Evolutionary conservation across 129 eudicot species (phyloP), one percentile per base, ranked within the genome.

Genomic region (Rutidosis leptorrhynchoides): DNA sequence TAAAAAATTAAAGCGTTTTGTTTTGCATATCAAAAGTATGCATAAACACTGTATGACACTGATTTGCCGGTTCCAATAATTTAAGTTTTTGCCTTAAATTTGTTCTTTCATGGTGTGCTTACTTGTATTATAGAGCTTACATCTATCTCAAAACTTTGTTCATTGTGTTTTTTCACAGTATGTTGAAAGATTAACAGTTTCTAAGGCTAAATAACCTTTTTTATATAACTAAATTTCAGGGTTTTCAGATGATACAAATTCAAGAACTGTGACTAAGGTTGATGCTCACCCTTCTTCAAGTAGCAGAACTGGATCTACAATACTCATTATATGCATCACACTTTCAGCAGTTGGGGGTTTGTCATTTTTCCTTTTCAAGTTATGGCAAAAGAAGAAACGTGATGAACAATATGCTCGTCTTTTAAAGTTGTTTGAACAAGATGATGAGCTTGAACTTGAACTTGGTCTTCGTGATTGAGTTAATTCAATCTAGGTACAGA

Each of bases 321-420:
- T 84, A 72, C 57, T 70, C 76, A 72, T 87, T 23, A 56, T 87
- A 77, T 78, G 84, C 66, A n/a, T 87, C 71, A 75, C 43, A 23
- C 53, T 87, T 70, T 82, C 77, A 60, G 82, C 76, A 48, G 78
- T 81, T 71, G 83, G 43, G 19, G 74, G 81, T 26, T 75, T 85
- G 46, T 83, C 84, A 27, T 75, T 77, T 71, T 85, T 85, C 70
- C 95, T 90, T 69, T 90, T 80, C 76, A 90, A 77, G 74, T 69
- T 82, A 72, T 90, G 93, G 90, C 97, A 87, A 75, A 90, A 83
- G 84, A 90, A 87, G 88, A 87, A 83, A 66, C 95, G 88, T 68
- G 95, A 87, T 65, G 96, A 91, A 72, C 97, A 91, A 63, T 83
- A 87, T 78, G 93, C 97, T 58, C 89, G 92, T 73, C 83, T 91